Conservation (phyloP, 2,329 filamentous ascomycete species). For the Colletotrichum truncatum region DNA sequence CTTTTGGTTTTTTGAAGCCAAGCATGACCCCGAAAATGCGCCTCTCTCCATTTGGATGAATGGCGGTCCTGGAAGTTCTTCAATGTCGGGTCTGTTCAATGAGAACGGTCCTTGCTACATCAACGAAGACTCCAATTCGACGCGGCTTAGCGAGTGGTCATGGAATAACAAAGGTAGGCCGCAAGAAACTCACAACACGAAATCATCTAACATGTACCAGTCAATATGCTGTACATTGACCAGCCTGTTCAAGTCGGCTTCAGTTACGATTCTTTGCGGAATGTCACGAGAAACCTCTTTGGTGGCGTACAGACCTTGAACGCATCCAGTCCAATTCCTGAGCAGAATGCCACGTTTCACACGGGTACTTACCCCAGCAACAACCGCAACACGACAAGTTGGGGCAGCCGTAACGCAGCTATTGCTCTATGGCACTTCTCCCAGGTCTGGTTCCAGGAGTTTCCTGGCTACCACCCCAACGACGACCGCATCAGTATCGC, state of each 20-base stretch:
- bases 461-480: slow-evolving; percentile 68
- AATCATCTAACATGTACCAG: not conserved
- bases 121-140: slow-evolving; percentile 58
- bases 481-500: slow-evolving; percentile 60
- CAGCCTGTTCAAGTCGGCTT: slow-evolving; percentile 34
- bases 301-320: slow-evolving; percentile 19
- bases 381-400: slow-evolving; percentile 37
- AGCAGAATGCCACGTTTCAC: slow-evolving; percentile 45
- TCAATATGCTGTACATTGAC: slow-evolving; percentile 36
- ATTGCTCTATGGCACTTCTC: slow-evolving; percentile 38
- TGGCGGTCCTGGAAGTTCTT: slow-evolving; percentile 66
- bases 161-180: slow-evolving; percentile 61
- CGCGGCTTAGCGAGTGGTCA: slow-evolving; percentile 63
- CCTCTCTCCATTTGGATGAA: slow-evolving; percentile 66
- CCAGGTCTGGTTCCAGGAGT: slow-evolving; percentile 67
- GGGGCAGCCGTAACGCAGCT: slow-evolving; percentile 52
- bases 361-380: slow-evolving; percentile 44
- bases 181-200: too few species aligned
- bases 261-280: slow-evolving; percentile 32
- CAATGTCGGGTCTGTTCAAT: slow-evolving; percentile 61
- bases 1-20: slow-evolving; percentile 43
- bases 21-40: slow-evolving; percentile 36
- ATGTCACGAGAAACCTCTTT: slow-evolving; percentile 32
- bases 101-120: slow-evolving; percentile 64
- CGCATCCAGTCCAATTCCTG: slow-evolving; percentile 36